A percentile compares a stretch with the other conserved stretches of the same genome.
Evolutionary conservation across 345 rosid species (phyloP).

Genomic region (Melaleuca quinquenervia): DNA sequence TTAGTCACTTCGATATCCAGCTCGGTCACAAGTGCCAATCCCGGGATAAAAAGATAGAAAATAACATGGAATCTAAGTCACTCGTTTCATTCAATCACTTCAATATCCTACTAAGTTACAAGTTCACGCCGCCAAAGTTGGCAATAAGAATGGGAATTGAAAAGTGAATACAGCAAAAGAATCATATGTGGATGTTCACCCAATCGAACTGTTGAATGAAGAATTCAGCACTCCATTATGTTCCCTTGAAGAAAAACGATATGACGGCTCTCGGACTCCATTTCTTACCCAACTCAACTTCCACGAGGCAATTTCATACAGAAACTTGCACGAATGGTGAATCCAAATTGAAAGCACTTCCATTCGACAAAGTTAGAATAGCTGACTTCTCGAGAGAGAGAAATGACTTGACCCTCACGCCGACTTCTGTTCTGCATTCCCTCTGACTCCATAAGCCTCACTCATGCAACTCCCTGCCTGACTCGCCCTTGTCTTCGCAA

Average conservation of each 20-base stretch:
- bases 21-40: background rate
- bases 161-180: background rate
- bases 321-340: background rate
- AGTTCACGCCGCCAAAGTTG: background rate
- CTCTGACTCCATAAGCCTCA: background rate
- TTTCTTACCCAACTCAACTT: background rate
- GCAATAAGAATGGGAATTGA: background rate
- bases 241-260: background rate
- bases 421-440: background rate
- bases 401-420: background rate
- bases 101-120: background rate
- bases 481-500: background rate
- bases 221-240: background rate
- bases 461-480: background rate
- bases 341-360: background rate
- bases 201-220: background rate
- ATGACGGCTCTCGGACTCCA: background rate
- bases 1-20: background rate
- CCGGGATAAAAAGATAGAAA: background rate
- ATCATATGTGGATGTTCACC: background rate
- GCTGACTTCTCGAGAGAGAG: background rate
- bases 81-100: background rate
- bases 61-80: background rate
- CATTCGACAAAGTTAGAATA: background rate
- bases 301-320: background rate